phyloP scores from a whole-genome alignment of 108 stramenopile genomes.

The Nannochloropsis oceanica region DNA sequence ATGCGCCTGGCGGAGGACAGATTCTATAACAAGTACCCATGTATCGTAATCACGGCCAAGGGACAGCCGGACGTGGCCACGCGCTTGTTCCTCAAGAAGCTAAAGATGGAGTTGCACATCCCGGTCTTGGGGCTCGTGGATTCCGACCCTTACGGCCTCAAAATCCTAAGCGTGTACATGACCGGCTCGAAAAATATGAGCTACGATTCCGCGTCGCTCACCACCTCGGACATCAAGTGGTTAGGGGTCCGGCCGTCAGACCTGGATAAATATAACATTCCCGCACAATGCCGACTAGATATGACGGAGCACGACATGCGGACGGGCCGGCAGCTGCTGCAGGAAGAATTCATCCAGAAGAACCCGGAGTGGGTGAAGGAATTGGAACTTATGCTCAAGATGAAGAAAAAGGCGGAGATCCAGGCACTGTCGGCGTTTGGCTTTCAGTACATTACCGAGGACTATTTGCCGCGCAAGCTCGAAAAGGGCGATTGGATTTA shows the following conservation, averaged over 20 bases:
- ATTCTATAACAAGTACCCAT: conserved; percentile 88
- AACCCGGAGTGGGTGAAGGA: conserved; percentile 91
- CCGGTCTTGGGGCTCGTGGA: conserved; percentile 91
- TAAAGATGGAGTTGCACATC: conserved; percentile 67
- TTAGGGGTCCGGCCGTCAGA: conserved; percentile 81
- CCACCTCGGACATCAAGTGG: conserved; percentile 93
- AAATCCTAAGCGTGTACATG: conserved; percentile 63
- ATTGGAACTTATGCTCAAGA: conserved; percentile 80
- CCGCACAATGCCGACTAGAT: conserved; percentile 80
- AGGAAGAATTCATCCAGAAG: conserved; percentile 86
- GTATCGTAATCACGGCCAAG: conserved; percentile 94
- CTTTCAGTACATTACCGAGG: conserved; percentile 90
- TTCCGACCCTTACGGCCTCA: conserved; percentile 91
- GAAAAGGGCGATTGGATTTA: conserved; percentile 84
- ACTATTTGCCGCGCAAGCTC: conserved; percentile 80
- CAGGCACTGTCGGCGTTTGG: conserved; percentile 87
- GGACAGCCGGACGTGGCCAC: conserved; percentile 65
- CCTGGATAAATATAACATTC: conserved; percentile 62
- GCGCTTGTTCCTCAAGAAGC: conserved; percentile 34
- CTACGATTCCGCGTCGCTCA: conserved; percentile 80
- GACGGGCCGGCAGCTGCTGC: conserved; percentile 77
- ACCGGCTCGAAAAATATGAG: conserved; percentile 75
- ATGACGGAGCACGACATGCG: conserved; percentile 94
- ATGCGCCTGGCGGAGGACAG: conserved; percentile 94
- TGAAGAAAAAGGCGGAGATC: conserved; percentile 93